These are phyloP conservation scores for Entomortierella beljakovae DNA, from an alignment of 192 early-diverging fungal species.

Conservation along the genomic window DNA sequence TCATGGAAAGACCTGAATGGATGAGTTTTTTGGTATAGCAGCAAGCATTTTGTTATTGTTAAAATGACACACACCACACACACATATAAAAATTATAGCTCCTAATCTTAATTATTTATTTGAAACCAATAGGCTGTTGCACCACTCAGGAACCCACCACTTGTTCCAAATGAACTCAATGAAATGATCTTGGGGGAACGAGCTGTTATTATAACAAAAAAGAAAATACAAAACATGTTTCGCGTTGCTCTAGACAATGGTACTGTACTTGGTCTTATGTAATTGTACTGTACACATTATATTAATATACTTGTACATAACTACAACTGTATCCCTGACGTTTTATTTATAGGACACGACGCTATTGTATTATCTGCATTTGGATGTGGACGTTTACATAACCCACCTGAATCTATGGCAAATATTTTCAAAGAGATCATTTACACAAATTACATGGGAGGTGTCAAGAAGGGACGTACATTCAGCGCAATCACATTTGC, in stretches of 20 bases:
- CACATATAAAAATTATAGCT: not conserved
- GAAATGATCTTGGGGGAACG: constrained; percentile 52
- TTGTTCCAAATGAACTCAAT: constrained; percentile 31
- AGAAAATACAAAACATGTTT: constrained; percentile 58
- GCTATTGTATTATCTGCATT: constrained; percentile 58
- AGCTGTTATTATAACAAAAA: constrained; percentile 47
- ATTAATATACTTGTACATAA: not conserved
- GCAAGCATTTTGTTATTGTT: not conserved
- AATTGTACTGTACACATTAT: not conserved
- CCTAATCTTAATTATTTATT: not conserved
- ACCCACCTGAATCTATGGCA: constrained; percentile 52
- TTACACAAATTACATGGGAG: constrained; percentile 51
- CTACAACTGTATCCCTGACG: not conserved
- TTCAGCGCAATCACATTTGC: constrained; percentile 48
- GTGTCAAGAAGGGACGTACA: constrained; percentile 39
- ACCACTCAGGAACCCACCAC: constrained; percentile 43
- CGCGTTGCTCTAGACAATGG: constrained; percentile 60
- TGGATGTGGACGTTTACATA: constrained; percentile 55
- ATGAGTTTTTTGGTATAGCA: constrained; percentile 56
- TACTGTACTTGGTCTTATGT: constrained; percentile 1
- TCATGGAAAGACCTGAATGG: constrained; percentile 54
- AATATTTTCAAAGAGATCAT: constrained; percentile 58
- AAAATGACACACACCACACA: not conserved
- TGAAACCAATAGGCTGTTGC: constrained; percentile 56
- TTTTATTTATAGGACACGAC: constrained; percentile 45